Conservation (phyloP, 2,329 filamentous ascomycete species). For the Mycosphaerella arachidis region DNA sequence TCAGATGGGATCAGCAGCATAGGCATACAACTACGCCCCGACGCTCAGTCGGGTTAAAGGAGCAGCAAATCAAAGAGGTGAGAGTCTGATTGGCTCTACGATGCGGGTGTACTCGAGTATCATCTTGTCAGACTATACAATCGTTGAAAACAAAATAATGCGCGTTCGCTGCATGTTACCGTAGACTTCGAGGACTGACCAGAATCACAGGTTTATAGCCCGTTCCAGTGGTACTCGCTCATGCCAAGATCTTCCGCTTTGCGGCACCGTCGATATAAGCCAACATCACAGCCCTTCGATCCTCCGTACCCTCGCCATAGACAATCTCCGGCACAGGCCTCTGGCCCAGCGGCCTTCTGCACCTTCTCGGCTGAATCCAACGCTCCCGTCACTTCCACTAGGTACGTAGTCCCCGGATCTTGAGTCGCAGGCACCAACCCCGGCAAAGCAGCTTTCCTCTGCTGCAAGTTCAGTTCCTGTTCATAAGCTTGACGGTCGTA, state of each 20-base stretch:
- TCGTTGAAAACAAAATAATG: no score
- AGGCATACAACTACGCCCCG: no score
- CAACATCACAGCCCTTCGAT: conserved; percentile 24
- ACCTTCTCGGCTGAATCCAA: conserved; percentile 27
- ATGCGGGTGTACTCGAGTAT: not conserved
- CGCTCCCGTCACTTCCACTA: conserved; percentile 31
- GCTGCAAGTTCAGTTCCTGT: conserved; percentile 31
- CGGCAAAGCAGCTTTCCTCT: conserved; percentile 24
- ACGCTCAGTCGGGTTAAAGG: no score
- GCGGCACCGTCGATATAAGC: conserved; percentile 28
- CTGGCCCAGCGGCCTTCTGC: conserved; percentile 24
- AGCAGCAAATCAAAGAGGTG: no score
- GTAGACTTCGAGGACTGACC: conserved; percentile 24
- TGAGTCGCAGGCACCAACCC: conserved; percentile 18
- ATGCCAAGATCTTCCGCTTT: conserved; percentile 22
- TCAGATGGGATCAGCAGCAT: no score
- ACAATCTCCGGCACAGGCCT: conserved; percentile 23
- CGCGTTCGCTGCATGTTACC: conserved; percentile 2
- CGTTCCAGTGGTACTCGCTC: conserved; percentile 19
- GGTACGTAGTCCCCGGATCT: conserved; percentile 20
- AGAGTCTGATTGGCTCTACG: not conserved
- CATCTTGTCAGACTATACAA: not conserved
- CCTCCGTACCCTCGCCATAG: conserved; percentile 25
- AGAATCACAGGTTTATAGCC: conserved; percentile 26
- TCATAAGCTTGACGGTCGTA: conserved; percentile 41